Evolutionary conservation across 257 asterid species (phyloP).

Genomic region (Gentiana macrophylla): DNA sequence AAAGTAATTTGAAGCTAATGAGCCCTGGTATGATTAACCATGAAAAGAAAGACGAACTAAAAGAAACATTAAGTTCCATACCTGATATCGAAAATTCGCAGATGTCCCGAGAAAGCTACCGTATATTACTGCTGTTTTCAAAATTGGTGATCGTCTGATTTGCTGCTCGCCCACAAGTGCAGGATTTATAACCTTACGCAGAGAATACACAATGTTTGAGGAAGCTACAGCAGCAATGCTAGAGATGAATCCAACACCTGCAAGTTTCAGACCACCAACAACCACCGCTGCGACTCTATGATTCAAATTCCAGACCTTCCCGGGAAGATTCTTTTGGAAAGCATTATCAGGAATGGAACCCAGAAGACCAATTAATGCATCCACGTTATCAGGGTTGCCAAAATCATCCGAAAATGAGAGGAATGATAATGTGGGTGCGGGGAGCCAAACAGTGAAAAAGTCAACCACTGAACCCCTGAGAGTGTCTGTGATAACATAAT

Average conservation of each 20-base stretch:
- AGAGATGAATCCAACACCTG: conserved; percentile 84
- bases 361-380: conserved; percentile 67
- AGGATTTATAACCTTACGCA: conserved; percentile 50
- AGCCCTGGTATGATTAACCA: background rate
- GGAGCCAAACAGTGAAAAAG: conserved; percentile 97
- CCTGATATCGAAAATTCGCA: conserved; percentile 92
- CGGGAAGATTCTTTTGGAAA: conserved; percentile 65
- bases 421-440: conserved; percentile 88
- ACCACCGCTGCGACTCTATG: conserved; percentile 82
- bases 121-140: conserved; percentile 80
- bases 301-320: conserved; percentile 73
- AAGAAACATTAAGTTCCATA: conserved; percentile 18
- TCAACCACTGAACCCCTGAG: conserved; percentile 79
- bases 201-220: conserved; percentile 48
- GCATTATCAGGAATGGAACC: conserved; percentile 97
- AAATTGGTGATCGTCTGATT: conserved; percentile 69
- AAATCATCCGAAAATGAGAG: conserved; percentile 38
- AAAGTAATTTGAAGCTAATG: background rate
- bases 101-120: conserved; percentile 74
- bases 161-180: conserved; percentile 28
- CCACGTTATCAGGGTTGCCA: conserved; percentile 45
- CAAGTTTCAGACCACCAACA: conserved; percentile 83
- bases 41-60: background rate
- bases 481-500: conserved; percentile 78
- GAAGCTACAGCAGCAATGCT: conserved; percentile 95